phyloP scores from a whole-genome alignment of 2,329 filamentous ascomycete species.

The Fusarium irregulare region DNA sequence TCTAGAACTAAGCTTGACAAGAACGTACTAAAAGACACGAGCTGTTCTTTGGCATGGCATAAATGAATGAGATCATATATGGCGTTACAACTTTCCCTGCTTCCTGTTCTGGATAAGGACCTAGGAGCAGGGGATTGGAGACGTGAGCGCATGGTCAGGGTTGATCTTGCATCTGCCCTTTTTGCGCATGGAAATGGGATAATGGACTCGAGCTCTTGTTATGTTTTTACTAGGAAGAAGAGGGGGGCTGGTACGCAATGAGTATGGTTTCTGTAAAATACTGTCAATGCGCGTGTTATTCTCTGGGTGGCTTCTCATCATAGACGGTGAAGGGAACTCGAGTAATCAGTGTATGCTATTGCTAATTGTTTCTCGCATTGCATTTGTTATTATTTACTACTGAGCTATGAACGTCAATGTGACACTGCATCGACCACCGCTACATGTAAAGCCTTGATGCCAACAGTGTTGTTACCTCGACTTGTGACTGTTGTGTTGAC shows the following conservation, averaged over 20 bases:
- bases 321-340: slow-evolving; percentile 58
- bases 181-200: slow-evolving; percentile 40
- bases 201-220: slow-evolving; percentile 40
- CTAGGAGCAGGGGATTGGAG: slow-evolving; percentile 33
- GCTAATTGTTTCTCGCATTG: slow-evolving; percentile 45
- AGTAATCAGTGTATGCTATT: slow-evolving; percentile 58
- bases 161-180: slow-evolving; percentile 26
- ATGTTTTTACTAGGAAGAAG: slow-evolving; percentile 39
- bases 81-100: slow-evolving; percentile 42
- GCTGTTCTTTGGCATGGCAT: slow-evolving; percentile 39
- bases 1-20: slow-evolving; percentile 52
- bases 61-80: slow-evolving; percentile 40
- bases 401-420: not conserved
- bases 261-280: slow-evolving; percentile 62
- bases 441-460: not conserved
- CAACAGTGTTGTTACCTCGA: not conserved
- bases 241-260: slow-evolving; percentile 38
- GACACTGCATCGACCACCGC: not conserved
- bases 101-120: slow-evolving; percentile 20
- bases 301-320: slow-evolving; percentile 57
- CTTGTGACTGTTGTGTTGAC: not conserved
- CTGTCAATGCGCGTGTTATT: slow-evolving; percentile 58
- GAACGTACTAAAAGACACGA: slow-evolving; percentile 47
- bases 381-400: not conserved
- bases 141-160: slow-evolving; percentile 42